Evolutionary conservation across 2,329 filamentous ascomycete species (phyloP).

Genomic region (Stylonectria norvegica): DNA sequence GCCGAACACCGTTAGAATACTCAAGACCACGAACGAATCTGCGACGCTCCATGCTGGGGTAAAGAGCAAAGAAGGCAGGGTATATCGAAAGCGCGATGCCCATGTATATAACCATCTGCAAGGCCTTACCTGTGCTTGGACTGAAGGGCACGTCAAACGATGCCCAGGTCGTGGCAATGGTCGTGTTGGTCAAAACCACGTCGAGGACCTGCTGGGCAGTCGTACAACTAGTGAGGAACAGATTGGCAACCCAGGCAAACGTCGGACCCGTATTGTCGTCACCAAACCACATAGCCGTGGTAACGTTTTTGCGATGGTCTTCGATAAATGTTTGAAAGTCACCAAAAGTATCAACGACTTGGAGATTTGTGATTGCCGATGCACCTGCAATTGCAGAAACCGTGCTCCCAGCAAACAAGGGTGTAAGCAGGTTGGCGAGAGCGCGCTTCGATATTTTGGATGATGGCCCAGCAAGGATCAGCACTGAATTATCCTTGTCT

Average conservation of each 20-base stretch:
- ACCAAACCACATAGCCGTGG: conserved; percentile 74
- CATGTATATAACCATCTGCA: conserved; percentile 81
- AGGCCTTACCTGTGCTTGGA: conserved; percentile 64
- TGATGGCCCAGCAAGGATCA: conserved; percentile 33
- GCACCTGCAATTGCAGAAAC: conserved; percentile 16
- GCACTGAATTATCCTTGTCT: conserved; percentile 20
- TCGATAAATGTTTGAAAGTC: conserved; percentile 67
- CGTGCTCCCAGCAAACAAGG: conserved; percentile 35
- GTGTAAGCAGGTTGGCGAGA: conserved; percentile 35
- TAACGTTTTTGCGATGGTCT: conserved; percentile 62
- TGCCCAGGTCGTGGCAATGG: conserved; percentile 69
- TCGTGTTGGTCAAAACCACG: conserved; percentile 62
- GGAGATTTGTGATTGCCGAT: conserved; percentile 32
- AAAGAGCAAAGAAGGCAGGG: conserved; percentile 83
- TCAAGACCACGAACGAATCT: conserved; percentile 78
- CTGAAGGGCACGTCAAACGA: conserved; percentile 72
- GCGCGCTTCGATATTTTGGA: conserved; percentile 35
- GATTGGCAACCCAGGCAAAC: conserved; percentile 68
- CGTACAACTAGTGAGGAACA: conserved; percentile 54
- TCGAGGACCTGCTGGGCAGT: conserved; percentile 64
- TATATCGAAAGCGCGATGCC: conserved; percentile 73
- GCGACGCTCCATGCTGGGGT: conserved; percentile 80
- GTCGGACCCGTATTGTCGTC: conserved; percentile 57
- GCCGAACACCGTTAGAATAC: conserved; percentile 86
- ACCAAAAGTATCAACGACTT: conserved; percentile 59